Base-by-base conservation (phyloP, 192 early-diverging fungal genomes). In the Allomyces macrogynus region DNA sequence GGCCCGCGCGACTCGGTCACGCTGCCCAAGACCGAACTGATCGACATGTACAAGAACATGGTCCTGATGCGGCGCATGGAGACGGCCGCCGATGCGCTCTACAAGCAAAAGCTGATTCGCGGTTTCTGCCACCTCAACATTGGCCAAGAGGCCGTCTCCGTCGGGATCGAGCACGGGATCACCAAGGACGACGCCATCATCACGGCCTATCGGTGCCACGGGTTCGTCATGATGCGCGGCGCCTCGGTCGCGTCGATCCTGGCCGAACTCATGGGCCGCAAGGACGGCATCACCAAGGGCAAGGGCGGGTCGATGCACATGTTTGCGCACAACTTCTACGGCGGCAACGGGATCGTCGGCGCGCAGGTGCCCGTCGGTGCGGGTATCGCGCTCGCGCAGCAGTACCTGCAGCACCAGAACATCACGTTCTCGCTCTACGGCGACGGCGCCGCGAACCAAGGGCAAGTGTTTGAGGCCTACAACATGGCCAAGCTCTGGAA, bases 221-320 rank as follows among this genome's bases (percentile, higher is more conserved):
- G 95, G 22, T 95, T 93, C 80, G 91, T 92, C 44, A 83, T 86
- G 69, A 80, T 84, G 70, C 91, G 92, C 69, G 95, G 89, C 49
- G 86, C 73, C 10, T 73, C 80, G 64, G 70, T 79, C 43, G 73
- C 75, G 42, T 76, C 77, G 20, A 85, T 90, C 69, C 65, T 90
- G 64, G 86, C 82, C 57, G 89, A 90, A 70, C 78, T 90, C 76
- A 84, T 87, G 79, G 94, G 94, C 66, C 85, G 87, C 68, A 68
- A 71, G 63, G 84, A 76, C 62, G 95, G 95, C 72, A 85, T 87
- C 73, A 92, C 92, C 27, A 77, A 82, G 73, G 95, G 95, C 61
- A 98, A 95, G 83, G 95, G 93, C 69, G 95, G 95, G n/a, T 98
- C 95, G 65, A 98, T 98, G 95, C 95, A 98, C 83, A 92, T 98